Percentiles rank a stretch among this genome's conserved stretches.
Conservation (phyloP, 768 basidiomycete species). For the Tylopilus intermedius region DNA sequence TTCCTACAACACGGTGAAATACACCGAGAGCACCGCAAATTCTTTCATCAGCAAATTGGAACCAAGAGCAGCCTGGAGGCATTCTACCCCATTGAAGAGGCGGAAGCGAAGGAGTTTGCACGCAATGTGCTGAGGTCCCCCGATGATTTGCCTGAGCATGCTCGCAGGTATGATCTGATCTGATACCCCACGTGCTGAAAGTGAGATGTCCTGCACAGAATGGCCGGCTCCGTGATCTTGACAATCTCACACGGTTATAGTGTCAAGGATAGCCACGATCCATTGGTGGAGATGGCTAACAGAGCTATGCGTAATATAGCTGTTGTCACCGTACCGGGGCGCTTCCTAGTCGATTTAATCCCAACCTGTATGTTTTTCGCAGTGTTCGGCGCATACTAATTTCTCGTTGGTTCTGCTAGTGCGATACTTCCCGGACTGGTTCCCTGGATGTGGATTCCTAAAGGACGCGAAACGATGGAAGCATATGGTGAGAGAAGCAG, state of each 20-base stretch:
- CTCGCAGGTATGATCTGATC: slow-evolving; percentile 1
- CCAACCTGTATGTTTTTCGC: slow-evolving; percentile 5
- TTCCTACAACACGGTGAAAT: slow-evolving; percentile 12
- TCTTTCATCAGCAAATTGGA: slow-evolving; percentile 7
- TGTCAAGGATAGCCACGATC: slow-evolving; percentile 29
- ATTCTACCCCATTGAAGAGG: slow-evolving; percentile 4
- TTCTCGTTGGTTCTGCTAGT: background rate
- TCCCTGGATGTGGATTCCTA: slow-evolving; percentile 20
- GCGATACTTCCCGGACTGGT: slow-evolving; percentile 18
- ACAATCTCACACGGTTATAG: slow-evolving; percentile 35
- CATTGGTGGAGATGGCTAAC: slow-evolving; percentile 27
- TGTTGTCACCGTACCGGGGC: background rate
- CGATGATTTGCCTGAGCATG: slow-evolving; percentile 2
- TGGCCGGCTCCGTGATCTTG: slow-evolving; percentile 32
- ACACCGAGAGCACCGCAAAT: slow-evolving; percentile 5
- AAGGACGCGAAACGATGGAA: slow-evolving; percentile 6
- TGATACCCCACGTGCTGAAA: background rate
- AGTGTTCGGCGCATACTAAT: background rate
- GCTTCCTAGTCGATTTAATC: slow-evolving; percentile 10
- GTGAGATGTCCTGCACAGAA: slow-evolving; percentile 17
- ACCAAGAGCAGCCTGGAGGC: slow-evolving; percentile 3
- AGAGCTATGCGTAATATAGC: slow-evolving; percentile 17
- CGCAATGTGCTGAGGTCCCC: slow-evolving; percentile 2
- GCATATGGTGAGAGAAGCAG: slow-evolving; percentile 2
- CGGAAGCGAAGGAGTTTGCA: slow-evolving; percentile 3